phyloP scores from a whole-genome alignment of 2,329 filamentous ascomycete species.

The Aureobasidium lini region DNA sequence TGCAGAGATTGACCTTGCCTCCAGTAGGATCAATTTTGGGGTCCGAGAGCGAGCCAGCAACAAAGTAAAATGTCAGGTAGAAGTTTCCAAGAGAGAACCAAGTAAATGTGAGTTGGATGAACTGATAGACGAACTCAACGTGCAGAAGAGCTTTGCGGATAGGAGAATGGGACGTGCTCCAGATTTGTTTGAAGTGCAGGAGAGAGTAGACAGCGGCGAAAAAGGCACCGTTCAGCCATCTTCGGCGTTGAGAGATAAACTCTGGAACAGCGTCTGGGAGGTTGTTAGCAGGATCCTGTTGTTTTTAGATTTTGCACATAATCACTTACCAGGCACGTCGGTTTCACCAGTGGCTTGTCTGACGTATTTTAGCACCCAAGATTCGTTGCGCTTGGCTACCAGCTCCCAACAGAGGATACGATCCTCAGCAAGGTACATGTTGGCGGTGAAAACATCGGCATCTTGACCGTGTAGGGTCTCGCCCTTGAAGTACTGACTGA shows the following conservation, averaged over 20 bases:
- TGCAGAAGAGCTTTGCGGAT: slow-evolving; percentile 85
- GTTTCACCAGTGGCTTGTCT: slow-evolving; percentile 95
- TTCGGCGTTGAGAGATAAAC: slow-evolving; percentile 90
- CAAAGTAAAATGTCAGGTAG: slow-evolving; percentile 97
- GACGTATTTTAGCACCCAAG: slow-evolving; percentile 97
- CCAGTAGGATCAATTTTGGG: slow-evolving; percentile 80
- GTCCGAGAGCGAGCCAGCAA: slow-evolving; percentile 83
- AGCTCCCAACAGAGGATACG: slow-evolving; percentile 90
- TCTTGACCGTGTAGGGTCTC: slow-evolving; percentile 94
- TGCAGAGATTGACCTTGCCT: slow-evolving; percentile 60
- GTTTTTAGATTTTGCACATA: background rate
- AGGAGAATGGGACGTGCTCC: slow-evolving; percentile 84
- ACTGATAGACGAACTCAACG: slow-evolving; percentile 92
- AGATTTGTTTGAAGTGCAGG: slow-evolving; percentile 89
- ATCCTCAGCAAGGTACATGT: slow-evolving; percentile 90
- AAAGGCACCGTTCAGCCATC: slow-evolving; percentile 98
- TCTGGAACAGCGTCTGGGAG: slow-evolving; percentile 78
- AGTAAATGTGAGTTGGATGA: slow-evolving; percentile 86
- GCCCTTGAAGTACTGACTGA: slow-evolving; percentile 99
- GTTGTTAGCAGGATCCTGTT: background rate
- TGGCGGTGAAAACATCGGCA: slow-evolving; percentile 94
- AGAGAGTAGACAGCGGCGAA: slow-evolving; percentile 97
- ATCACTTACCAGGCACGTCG: slow-evolving; percentile 77
- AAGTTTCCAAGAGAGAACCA: slow-evolving; percentile 98
- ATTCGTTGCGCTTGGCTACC: slow-evolving; percentile 86